Base-by-base conservation (phyloP, 805 yeast genomes). In the Starmerella bombicola region DNA sequence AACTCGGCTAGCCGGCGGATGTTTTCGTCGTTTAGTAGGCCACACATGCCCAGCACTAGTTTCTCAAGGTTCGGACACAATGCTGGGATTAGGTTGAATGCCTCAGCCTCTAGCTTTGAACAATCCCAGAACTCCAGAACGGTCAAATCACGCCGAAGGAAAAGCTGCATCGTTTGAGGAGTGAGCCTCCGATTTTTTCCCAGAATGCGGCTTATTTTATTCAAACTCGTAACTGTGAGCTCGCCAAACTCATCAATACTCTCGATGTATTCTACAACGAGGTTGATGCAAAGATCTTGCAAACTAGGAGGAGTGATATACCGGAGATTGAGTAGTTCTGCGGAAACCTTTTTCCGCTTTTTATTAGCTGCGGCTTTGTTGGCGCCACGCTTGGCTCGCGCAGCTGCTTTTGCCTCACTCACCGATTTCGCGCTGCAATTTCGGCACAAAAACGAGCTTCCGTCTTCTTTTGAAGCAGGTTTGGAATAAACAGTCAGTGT, bases 121-220 rank as follows among this genome's bases (percentile, higher is more conserved):
- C 99, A 91, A 61, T 91, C 99, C 85, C 94, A 83, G 47, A 91
- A 75, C 47, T 80, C 80, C 22, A 91, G 61, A 3, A 62, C 57
- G 41, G 61, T 70, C 36, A 75, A 56, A 13, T 69, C 66, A 0
- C 83, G 70, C 35, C 75, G 74, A 38, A 91, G 62, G 55, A 91
- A 88, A 35, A 91, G 64, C 34, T 76, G 63, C 56, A 86, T 58
- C 0, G 96, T 85, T 15, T 70, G 63, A 47, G 79, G 76, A 53
- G 78, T 73, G 35, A 91, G 63, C 0, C 91, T 79, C 38, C 99
- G 63, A 60, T 86, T 91, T 43, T 81, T 76, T 18, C 91, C 76
- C 23, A 91, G 59, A 43, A 93, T 85, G 38, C 74, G 70, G 18
- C 83, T 72, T 37, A 91, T 76, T 57, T 77, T 80, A 51, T 69